phyloP scores from a whole-genome alignment of 208 protist genomes.

The Leishmania tarentolae region DNA sequence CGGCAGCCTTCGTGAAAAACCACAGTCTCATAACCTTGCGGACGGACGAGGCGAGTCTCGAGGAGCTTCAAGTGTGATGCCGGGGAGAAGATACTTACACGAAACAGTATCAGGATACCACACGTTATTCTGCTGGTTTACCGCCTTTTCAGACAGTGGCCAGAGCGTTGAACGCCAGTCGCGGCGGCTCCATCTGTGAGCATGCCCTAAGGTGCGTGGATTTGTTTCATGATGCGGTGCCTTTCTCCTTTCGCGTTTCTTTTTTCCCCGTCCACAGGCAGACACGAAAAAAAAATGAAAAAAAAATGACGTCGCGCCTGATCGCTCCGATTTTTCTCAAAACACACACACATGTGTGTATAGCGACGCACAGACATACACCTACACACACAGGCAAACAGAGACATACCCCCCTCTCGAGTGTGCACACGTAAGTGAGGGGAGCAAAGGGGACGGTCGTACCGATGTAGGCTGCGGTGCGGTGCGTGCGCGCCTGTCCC shows the following conservation, averaged over 20 bases:
- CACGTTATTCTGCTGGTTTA: neutral
- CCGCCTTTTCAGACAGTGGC: neutral
- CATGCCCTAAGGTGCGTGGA: neutral
- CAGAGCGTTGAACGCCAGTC: neutral
- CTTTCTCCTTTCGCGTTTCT: neutral
- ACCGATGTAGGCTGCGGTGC: neutral
- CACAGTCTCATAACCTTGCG: constrained; percentile 28
- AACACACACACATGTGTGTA: neutral
- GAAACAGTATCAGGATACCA: neutral
- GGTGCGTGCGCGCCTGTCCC: neutral
- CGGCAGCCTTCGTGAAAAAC: constrained; percentile 61
- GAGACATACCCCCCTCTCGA: neutral
- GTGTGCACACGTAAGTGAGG: neutral
- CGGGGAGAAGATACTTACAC: neutral
- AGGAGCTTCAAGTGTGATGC: constrained; percentile 7
- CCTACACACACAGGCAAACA: neutral
- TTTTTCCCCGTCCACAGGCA: neutral
- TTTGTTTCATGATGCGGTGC: neutral
- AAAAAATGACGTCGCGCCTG: neutral
- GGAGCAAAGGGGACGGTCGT: neutral
- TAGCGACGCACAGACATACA: no score
- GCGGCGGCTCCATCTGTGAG: neutral
- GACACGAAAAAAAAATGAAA: neutral
- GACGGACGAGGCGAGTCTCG: constrained; percentile 21
- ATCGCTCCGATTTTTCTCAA: neutral